These are phyloP conservation scores for Aspergillus nanangensis DNA, from an alignment of 495 filamentous ascomycete genomes.

Conservation along the genomic window DNA sequence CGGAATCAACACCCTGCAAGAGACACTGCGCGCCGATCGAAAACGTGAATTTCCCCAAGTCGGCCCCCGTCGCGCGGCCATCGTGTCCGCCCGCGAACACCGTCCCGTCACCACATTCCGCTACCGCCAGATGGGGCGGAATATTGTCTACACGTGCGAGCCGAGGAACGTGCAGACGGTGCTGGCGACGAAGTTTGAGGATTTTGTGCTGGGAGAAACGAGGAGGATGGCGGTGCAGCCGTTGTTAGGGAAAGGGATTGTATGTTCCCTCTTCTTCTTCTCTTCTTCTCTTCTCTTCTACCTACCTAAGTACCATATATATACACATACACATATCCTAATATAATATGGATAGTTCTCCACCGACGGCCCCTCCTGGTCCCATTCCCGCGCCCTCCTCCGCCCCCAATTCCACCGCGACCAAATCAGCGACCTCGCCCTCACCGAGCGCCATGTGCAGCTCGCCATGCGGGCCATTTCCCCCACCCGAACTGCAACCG, in stretches of 20 bases:
- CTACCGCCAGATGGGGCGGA: constrained; percentile 22
- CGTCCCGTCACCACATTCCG: constrained; percentile 26
- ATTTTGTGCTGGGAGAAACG: constrained; percentile 39
- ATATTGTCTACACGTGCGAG: constrained; percentile 41
- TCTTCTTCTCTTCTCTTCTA: not conserved
- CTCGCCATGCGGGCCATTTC: constrained; percentile 33
- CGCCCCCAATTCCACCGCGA: constrained; percentile 51
- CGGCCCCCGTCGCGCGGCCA: constrained; percentile 15
- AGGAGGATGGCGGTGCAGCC: constrained; percentile 31
- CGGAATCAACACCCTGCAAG: constrained; percentile 24
- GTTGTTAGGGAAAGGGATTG: constrained; percentile 44
- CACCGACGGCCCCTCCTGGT: constrained; percentile 45
- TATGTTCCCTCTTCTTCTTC: constrained; percentile 18
- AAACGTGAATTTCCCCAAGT: constrained; percentile 21
- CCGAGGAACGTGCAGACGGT: constrained; percentile 52
- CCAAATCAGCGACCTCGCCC: constrained; percentile 46
- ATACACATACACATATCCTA: not conserved
- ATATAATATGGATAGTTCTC: constrained; percentile 35
- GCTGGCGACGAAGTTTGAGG: constrained; percentile 51
- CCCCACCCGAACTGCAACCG: constrained; percentile 24
- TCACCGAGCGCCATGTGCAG: constrained; percentile 48
- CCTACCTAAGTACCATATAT: not conserved
- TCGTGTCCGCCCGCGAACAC: constrained; percentile 20
- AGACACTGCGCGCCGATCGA: constrained; percentile 25
- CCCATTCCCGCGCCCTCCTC: constrained; percentile 50